A percentile compares a stretch with the other conserved stretches of the same genome.
These are phyloP conservation scores for Aspergillus tubingensis DNA, from an alignment of 2,329 filamentous ascomycete species.

Conservation along the genomic window DNA sequence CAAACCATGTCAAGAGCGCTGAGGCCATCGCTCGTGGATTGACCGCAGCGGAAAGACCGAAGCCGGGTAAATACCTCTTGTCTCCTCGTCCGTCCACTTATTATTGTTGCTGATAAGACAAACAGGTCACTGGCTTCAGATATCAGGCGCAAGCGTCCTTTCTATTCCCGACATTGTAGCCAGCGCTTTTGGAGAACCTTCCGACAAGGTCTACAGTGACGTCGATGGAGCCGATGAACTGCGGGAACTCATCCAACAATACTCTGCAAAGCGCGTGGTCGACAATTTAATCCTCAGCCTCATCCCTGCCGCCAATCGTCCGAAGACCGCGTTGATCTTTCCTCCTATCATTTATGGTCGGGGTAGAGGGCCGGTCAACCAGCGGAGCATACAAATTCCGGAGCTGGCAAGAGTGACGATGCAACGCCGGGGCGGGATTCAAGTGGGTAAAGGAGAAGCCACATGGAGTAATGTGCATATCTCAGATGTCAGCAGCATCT, in stretches of 20 bases:
- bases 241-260: constrained; percentile 29
- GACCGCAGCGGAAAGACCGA: constrained; percentile 42
- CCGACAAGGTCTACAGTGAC: constrained; percentile 40
- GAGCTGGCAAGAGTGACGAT: constrained; percentile 47
- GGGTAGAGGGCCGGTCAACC: constrained; percentile 54
- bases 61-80: constrained; percentile 16
- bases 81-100: background rate
- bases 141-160: constrained; percentile 43
- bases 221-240: constrained; percentile 34
- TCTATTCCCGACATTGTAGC: constrained; percentile 38
- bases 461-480: constrained; percentile 63
- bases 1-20: constrained; percentile 38
- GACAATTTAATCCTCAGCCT: constrained; percentile 65
- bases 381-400: constrained; percentile 54
- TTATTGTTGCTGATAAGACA: background rate
- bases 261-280: constrained; percentile 61
- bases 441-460: constrained; percentile 57
- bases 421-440: constrained; percentile 50
- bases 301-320: constrained; percentile 34
- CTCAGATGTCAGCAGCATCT: constrained; percentile 58
- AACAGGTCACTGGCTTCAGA: constrained; percentile 40
- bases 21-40: constrained; percentile 41
- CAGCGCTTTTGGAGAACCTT: constrained; percentile 33
- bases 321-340: constrained; percentile 62
- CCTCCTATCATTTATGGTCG: constrained; percentile 63